Percentiles rank a stretch among this genome's conserved stretches.
phyloP scores from a whole-genome alignment of 139 green algal genomes.

The Marvania coccoides region DNA sequence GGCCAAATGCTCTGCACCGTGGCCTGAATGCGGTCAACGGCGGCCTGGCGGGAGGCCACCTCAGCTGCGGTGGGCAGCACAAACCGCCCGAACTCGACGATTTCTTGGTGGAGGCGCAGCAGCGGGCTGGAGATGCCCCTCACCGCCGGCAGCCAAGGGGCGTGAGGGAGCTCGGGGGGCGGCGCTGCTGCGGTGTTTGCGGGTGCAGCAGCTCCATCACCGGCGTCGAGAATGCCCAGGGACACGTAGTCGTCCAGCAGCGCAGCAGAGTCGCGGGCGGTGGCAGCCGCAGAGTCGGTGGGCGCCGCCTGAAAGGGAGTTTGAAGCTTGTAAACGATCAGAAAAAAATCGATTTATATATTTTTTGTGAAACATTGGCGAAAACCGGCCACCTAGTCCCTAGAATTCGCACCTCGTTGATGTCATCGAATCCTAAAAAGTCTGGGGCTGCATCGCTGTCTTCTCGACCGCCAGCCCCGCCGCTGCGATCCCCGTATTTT shows the following conservation, averaged over 20 bases:
- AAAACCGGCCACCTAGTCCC: neutral
- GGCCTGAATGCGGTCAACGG: constrained; percentile 39
- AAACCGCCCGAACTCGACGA: constrained; percentile 65
- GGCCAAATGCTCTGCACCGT: constrained; percentile 67
- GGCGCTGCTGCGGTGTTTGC: neutral
- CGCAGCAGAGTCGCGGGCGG: neutral
- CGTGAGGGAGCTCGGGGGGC: constrained; percentile 1
- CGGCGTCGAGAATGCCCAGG: neutral
- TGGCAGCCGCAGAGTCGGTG: neutral
- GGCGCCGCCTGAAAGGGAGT: too few species aligned
- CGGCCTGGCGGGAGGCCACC: constrained; percentile 22
- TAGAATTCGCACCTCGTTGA: neutral
- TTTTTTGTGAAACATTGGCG: too few species aligned
- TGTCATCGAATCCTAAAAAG: neutral
- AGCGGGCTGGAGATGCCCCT: constrained; percentile 29
- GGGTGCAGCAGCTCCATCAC: neutral
- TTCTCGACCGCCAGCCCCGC: neutral
- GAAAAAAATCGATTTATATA: too few species aligned
- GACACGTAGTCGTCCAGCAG: constrained; percentile 13
- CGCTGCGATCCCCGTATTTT: neutral
- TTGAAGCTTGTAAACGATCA: too few species aligned
- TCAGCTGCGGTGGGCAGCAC: constrained; percentile 64
- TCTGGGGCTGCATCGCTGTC: neutral
- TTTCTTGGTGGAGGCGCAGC: constrained; percentile 65
- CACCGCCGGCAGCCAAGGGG: constrained; percentile 17